phyloP scores from a whole-genome alignment of 2,329 filamentous ascomycete genomes.

The Botrytis galanthina region DNA sequence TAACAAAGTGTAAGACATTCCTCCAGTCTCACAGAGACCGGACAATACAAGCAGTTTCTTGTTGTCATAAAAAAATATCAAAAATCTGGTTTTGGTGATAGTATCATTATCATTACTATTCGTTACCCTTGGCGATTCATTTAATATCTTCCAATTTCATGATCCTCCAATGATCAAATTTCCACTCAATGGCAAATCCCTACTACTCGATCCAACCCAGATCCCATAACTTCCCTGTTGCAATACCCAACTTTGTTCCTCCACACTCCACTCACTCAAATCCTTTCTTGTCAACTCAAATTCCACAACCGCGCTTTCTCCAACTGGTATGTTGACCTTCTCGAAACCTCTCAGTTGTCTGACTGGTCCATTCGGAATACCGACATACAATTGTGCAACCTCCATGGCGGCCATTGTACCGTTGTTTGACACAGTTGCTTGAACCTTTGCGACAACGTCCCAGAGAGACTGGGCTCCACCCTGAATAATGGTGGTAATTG shows the following conservation, averaged over 20 bases:
- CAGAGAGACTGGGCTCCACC: constrained; percentile 56
- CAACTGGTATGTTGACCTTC: constrained; percentile 51
- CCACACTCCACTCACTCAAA: constrained; percentile 62
- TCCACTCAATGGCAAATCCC: constrained; percentile 7
- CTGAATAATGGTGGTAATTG: constrained; percentile 27
- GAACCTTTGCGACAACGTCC: constrained; percentile 50
- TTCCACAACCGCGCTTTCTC: constrained; percentile 44
- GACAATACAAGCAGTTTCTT: neutral
- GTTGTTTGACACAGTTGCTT: constrained; percentile 51
- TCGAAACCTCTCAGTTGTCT: constrained; percentile 62
- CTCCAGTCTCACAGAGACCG: neutral
- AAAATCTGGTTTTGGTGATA: neutral
- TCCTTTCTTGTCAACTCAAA: constrained; percentile 60
- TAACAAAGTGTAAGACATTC: neutral
- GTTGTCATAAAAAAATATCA: neutral
- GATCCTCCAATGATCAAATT: constrained; percentile 9
- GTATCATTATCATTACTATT: neutral
- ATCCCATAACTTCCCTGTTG: constrained; percentile 8
- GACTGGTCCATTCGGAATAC: constrained; percentile 46
- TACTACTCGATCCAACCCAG: constrained; percentile 18
- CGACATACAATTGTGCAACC: constrained; percentile 36
- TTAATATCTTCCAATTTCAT: neutral
- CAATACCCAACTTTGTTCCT: constrained; percentile 53
- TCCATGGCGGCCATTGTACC: constrained; percentile 41
- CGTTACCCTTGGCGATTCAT: neutral